Evolutionary conservation across 768 basidiomycete species (phyloP).

Genomic region (Lactifluus echinatus): DNA sequence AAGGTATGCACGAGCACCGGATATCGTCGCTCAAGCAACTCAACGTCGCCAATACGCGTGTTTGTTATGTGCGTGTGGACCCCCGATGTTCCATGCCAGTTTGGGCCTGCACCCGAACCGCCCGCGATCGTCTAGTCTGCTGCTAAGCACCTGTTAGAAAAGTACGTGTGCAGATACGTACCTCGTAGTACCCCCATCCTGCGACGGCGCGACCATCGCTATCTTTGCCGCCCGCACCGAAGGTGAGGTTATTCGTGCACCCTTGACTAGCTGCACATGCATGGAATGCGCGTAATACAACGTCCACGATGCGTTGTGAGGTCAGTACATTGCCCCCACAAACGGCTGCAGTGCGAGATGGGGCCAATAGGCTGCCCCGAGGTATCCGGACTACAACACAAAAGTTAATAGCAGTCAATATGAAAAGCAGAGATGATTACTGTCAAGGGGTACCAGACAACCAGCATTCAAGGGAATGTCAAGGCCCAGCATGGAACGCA

Average conservation of each 20-base stretch:
- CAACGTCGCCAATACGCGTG: constrained; percentile 87
- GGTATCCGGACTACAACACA: constrained; percentile 61
- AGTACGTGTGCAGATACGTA: constrained; percentile 23
- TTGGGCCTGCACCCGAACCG: constrained; percentile 83
- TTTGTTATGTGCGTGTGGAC: constrained; percentile 94
- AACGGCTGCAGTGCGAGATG: constrained; percentile 81
- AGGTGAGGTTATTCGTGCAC: constrained; percentile 88
- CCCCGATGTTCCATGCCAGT: constrained; percentile 88
- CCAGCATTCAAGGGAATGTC: constrained; percentile 94
- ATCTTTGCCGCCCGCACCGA: constrained; percentile 83
- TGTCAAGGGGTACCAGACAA: constrained; percentile 78
- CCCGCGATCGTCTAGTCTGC: constrained; percentile 76
- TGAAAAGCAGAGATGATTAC: constrained; percentile 33
- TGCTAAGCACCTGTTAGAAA: background rate
- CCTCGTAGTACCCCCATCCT: constrained; percentile 91
- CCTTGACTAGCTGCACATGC: constrained; percentile 91
- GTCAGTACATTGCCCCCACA: constrained; percentile 91
- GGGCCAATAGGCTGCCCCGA: constrained; percentile 65
- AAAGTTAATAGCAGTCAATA: constrained; percentile 14
- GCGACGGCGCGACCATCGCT: constrained; percentile 62
- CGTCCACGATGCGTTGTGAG: constrained; percentile 89
- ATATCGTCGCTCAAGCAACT: constrained; percentile 89
- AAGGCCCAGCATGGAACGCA: constrained; percentile 75
- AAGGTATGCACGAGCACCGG: constrained; percentile 86
- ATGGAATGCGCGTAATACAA: constrained; percentile 86